phyloP scores from a whole-genome alignment of 2,329 filamentous ascomycete species.

The Magnaporthiopsis incrustans region DNA sequence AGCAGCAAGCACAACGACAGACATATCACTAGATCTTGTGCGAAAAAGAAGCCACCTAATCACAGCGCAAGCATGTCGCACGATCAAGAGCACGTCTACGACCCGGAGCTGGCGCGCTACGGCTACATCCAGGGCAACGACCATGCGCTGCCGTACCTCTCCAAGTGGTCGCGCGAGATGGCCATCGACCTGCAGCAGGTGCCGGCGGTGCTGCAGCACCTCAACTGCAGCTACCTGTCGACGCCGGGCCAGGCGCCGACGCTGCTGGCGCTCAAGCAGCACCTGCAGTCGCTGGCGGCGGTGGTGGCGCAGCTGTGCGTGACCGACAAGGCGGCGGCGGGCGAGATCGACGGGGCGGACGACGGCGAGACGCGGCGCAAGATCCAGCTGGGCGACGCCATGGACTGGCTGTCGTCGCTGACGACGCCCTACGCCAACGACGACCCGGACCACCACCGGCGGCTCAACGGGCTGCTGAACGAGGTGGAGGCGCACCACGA shows the following conservation, averaged over 20 bases:
- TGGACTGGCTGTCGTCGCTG: slow-evolving; percentile 47
- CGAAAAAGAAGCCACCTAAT: no score
- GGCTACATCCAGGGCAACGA: slow-evolving; percentile 27
- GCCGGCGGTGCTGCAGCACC: slow-evolving; percentile 33
- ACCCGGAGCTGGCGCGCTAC: slow-evolving; percentile 10
- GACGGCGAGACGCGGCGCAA: slow-evolving; percentile 7
- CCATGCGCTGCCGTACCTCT: slow-evolving; percentile 32
- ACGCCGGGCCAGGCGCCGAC: slow-evolving; percentile 43
- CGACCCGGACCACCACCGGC: slow-evolving; percentile 37
- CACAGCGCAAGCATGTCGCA: slow-evolving; percentile 12
- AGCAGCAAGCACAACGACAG: no score
- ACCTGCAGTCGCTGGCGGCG: slow-evolving; percentile 47
- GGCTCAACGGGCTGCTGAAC: slow-evolving; percentile 39
- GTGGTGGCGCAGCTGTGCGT: slow-evolving; percentile 42
- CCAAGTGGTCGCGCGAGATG: slow-evolving; percentile 28
- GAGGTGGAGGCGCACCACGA: slow-evolving; percentile 35
- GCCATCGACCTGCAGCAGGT: slow-evolving; percentile 18
- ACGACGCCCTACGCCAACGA: slow-evolving; percentile 38
- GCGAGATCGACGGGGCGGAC: slow-evolving; percentile 12
- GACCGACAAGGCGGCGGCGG: neutral
- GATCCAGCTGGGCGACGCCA: slow-evolving; percentile 7
- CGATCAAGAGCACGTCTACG: slow-evolving; percentile 12
- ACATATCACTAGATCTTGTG: neutral
- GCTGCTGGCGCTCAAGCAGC: slow-evolving; percentile 49
- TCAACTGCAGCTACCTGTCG: slow-evolving; percentile 52